These are phyloP conservation scores for Xylaria curta DNA, from an alignment of 495 filamentous ascomycete species.

Conservation along the genomic window DNA sequence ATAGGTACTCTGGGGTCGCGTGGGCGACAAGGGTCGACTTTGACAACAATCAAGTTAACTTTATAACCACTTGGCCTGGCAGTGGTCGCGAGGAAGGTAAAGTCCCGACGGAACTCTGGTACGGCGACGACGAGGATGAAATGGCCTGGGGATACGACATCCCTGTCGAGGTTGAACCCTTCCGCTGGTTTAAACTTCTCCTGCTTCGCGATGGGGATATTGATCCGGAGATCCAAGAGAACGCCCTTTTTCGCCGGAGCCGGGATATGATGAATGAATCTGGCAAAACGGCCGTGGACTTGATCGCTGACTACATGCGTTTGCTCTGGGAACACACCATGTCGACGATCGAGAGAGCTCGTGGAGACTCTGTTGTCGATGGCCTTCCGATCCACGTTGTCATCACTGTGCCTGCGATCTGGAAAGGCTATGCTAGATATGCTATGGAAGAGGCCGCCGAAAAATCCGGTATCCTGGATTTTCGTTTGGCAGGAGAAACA, in stretches of 20 bases:
- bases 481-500: conserved; percentile 32
- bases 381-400: conserved; percentile 34
- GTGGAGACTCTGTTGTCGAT: conserved; percentile 25
- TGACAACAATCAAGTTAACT: no score
- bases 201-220: conserved; percentile 35
- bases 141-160: conserved; percentile 36
- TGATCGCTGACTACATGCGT: conserved; percentile 32
- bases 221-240: conserved; percentile 22
- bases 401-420: conserved; percentile 42
- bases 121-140: no score
- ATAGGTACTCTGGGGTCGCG: no score
- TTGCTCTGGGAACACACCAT: conserved; percentile 34
- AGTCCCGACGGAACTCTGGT: no score
- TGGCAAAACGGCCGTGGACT: conserved; percentile 20
- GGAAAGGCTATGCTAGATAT: conserved; percentile 36
- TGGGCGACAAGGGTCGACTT: no score
- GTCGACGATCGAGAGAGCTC: conserved; percentile 21
- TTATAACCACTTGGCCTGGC: no score
- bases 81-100: no score
- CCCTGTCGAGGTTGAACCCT: conserved; percentile 29
- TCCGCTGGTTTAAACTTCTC: conserved; percentile 43
- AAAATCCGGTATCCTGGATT: conserved; percentile 30
- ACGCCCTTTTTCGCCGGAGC: conserved; percentile 6
- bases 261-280: conserved; percentile 17
- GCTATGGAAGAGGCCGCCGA: conserved; percentile 33